Evolutionary conservation across 176 grass and related monocot genomes (phyloP).

Genomic region (Oryza nivara): DNA sequence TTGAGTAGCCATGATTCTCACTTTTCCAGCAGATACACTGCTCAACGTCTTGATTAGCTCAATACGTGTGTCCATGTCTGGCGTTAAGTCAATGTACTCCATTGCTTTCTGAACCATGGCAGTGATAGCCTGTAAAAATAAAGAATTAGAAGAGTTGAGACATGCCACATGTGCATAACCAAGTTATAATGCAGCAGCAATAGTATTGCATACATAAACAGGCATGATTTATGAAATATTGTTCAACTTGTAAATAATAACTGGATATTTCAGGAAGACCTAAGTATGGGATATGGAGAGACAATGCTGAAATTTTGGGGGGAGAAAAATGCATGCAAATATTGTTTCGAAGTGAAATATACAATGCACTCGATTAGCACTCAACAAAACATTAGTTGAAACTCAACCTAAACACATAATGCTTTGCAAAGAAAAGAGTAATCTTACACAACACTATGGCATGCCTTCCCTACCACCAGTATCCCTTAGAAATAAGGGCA

Average conservation of each 20-base stretch:
- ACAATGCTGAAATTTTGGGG: neutral
- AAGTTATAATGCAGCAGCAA: constrained; percentile 18
- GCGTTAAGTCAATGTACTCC: constrained; percentile 92
- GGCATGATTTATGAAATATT: neutral
- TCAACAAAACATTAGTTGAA: neutral
- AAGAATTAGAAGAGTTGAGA: neutral
- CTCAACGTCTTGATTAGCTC: constrained; percentile 95
- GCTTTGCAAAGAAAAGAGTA: neutral
- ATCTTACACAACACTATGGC: neutral
- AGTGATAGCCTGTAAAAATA: constrained; percentile 72
- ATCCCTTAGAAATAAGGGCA: neutral
- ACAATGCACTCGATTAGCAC: neutral
- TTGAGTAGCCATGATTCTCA: constrained; percentile 34
- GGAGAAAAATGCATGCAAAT: neutral
- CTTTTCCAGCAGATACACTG: constrained; percentile 93
- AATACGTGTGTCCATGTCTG: constrained; percentile 78
- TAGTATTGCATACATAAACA: neutral
- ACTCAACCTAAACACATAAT: neutral
- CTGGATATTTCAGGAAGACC: neutral
- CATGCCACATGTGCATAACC: neutral
- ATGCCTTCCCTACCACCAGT: neutral
- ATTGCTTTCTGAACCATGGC: constrained; percentile 94
- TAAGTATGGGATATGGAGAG: neutral
- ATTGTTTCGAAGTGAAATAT: neutral
- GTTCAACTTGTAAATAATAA: neutral